A percentile compares a stretch with the other conserved stretches of the same genome.
phyloP scores from a whole-genome alignment of 2,329 filamentous ascomycete species.

The Penicillium fuscoglaucum region DNA sequence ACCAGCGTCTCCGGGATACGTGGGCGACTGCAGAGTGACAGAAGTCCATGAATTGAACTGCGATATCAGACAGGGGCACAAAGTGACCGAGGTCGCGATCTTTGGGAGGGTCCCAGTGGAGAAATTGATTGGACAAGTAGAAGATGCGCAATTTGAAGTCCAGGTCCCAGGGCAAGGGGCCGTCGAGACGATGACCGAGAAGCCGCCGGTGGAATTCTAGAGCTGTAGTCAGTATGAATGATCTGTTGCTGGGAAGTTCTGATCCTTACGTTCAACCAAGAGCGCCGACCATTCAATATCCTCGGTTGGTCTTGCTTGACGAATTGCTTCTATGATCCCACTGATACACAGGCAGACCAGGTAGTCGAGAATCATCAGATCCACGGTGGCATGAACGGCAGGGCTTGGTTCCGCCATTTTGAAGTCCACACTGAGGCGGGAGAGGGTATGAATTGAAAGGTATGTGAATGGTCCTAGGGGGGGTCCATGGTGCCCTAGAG shows the following conservation, averaged over 20 bases:
- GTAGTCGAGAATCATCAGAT: conserved; percentile 60
- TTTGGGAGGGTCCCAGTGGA: conserved; percentile 32
- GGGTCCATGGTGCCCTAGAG: background rate
- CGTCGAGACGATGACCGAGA: conserved; percentile 37
- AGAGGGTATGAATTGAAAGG: background rate
- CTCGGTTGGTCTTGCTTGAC: conserved; percentile 8
- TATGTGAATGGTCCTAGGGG: background rate
- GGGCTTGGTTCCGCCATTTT: conserved; percentile 12
- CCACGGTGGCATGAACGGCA: conserved; percentile 48
- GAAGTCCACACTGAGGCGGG: background rate
- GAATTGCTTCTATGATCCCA: conserved; percentile 41
- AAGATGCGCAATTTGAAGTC: conserved; percentile 52
- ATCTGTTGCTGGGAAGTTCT: background rate
- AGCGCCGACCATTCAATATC: conserved; percentile 26
- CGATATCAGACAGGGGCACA: conserved; percentile 43
- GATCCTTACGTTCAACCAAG: conserved; percentile 31
- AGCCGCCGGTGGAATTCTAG: conserved; percentile 49
- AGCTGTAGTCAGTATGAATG: background rate
- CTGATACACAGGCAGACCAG: conserved; percentile 50
- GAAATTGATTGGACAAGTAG: conserved; percentile 49
- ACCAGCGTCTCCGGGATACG: conserved; percentile 42
- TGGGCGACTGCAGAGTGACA: conserved; percentile 41
- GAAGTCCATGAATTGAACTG: conserved; percentile 52
- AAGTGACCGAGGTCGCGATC: conserved; percentile 14
- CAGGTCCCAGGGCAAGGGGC: conserved; percentile 41